Conservation (phyloP, 306 rosid species). For the Pyrus bretschneideri region DNA sequence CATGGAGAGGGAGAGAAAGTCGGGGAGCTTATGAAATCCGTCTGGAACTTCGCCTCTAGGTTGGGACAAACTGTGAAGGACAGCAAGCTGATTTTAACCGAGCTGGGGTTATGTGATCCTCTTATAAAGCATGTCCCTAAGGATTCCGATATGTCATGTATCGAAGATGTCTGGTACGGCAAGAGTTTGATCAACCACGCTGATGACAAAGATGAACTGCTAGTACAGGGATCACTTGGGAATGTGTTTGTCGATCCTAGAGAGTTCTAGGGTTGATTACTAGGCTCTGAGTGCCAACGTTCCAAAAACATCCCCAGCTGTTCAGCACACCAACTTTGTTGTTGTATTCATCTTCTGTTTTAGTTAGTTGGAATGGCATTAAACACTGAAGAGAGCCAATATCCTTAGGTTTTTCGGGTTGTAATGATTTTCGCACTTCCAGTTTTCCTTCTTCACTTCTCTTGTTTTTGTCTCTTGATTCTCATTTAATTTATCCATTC, state of each 20-base stretch:
- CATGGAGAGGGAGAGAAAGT: slow-evolving; percentile 67
- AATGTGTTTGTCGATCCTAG: slow-evolving; percentile 73
- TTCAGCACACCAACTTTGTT: not conserved
- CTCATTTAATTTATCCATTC: too few species aligned
- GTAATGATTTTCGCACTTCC: too few species aligned
- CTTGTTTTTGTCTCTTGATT: too few species aligned
- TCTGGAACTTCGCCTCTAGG: slow-evolving; percentile 52
- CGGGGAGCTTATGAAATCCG: slow-evolving; percentile 47
- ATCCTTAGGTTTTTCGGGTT: not conserved
- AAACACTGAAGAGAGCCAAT: not conserved
- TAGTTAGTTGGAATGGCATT: not conserved
- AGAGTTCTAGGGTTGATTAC: slow-evolving; percentile 39
- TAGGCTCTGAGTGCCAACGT: not conserved
- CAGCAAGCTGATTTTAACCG: slow-evolving; percentile 33
- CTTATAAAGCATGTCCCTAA: slow-evolving; percentile 44
- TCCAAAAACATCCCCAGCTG: not conserved
- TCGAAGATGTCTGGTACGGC: slow-evolving; percentile 58
- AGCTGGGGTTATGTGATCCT: slow-evolving; percentile 48
- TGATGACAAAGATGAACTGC: slow-evolving; percentile 27
- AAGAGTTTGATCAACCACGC: slow-evolving; percentile 30
- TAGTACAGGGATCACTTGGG: slow-evolving; percentile 38
- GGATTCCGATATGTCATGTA: slow-evolving; percentile 38
- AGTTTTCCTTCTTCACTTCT: too few species aligned
- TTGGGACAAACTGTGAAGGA: slow-evolving; percentile 41
- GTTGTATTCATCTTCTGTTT: not conserved